Conservation (phyloP, 176 grass and related monocot species). For the sorghum (Sorghum bicolor) region Sorghum_bicolor_NCBIv3 NC_012873.2:57671001-57671500, state of each 20-base stretch:
- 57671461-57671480: background rate
- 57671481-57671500: background rate
- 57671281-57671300: background rate
- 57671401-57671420: background rate
- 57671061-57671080: conserved; percentile 66
- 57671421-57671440: background rate
- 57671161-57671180: no score
- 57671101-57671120: conserved; percentile 98
- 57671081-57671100: conserved; percentile 99
- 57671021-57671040: no score
- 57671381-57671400: background rate
- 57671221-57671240: background rate
- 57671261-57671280: background rate
- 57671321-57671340: background rate
- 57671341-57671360: background rate
- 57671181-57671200: background rate
- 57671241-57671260: background rate
- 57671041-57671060: no score
- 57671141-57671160: background rate
- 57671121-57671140: conserved; percentile 53
- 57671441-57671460: background rate
- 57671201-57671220: background rate
- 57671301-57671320: no score
- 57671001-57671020: no score
- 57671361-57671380: background rate